These are phyloP conservation scores for Nicotiana benthamiana DNA, from an alignment of 257 asterid genomes.

Conservation along the genomic window DNA sequence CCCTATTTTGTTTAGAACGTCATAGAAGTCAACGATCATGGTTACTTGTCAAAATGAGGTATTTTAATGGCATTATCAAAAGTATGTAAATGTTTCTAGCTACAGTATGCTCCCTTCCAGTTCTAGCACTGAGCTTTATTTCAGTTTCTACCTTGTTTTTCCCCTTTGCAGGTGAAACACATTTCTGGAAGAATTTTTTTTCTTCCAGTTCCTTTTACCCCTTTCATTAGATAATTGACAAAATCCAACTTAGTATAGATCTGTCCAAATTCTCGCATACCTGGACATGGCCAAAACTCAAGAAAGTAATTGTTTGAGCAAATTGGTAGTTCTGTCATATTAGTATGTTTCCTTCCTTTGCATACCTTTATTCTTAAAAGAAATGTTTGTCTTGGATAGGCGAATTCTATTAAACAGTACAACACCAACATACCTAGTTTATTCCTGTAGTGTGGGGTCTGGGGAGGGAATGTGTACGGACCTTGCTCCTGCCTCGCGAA, in stretches of 20 bases:
- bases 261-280: not conserved
- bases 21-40: not conserved
- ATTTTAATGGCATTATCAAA: not conserved
- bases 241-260: not conserved
- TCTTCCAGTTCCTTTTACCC: not conserved
- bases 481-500: no score
- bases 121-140: not conserved
- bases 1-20: not conserved
- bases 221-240: not conserved
- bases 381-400: no score
- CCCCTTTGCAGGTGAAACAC: not conserved
- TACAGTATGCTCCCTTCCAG: not conserved
- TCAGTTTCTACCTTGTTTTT: not conserved
- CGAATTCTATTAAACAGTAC: no score
- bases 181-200: not conserved
- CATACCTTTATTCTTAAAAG: no score
- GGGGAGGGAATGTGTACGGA: no score
- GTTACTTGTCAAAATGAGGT: not conserved
- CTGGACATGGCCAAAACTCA: not conserved
- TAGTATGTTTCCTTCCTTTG: not conserved
- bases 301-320: not conserved
- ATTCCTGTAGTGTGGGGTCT: no score
- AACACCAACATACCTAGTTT: no score
- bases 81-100: not conserved
- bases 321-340: not conserved